Evolutionary conservation across 345 rosid species (phyloP).

Genomic region (Hirschfeldia incana): DNA sequence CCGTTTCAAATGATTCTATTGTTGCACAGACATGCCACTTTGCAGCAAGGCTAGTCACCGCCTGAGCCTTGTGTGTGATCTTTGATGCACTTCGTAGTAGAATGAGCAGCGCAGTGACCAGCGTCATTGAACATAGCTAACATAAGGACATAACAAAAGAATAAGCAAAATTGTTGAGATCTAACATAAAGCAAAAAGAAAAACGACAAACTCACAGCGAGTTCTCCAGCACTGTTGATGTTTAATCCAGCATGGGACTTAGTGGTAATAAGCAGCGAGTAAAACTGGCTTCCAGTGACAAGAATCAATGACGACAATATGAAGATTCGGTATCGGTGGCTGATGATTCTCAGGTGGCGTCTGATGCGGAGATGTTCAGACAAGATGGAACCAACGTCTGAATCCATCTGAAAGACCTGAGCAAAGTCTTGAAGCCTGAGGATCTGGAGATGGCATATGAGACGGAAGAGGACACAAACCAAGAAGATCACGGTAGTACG

Average conservation of each 20-base stretch:
- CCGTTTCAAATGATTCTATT: slow-evolving; percentile 61
- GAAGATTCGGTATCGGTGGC: slow-evolving; percentile 78
- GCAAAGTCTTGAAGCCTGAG: slow-evolving; percentile 89
- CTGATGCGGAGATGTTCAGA: slow-evolving; percentile 83
- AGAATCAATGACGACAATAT: slow-evolving; percentile 64
- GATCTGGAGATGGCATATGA: slow-evolving; percentile 92
- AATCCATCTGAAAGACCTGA: slow-evolving; percentile 64
- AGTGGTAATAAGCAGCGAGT: slow-evolving; percentile 77
- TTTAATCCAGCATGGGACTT: slow-evolving; percentile 55
- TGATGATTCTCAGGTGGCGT: slow-evolving; percentile 83
- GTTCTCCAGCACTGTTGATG: slow-evolving; percentile 76
- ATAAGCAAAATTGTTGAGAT: slow-evolving; percentile 1
- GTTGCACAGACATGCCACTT: slow-evolving; percentile 96
- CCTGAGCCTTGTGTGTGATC: slow-evolving; percentile 93
- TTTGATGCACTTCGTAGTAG: slow-evolving; percentile 80
- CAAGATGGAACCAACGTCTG: slow-evolving; percentile 70
- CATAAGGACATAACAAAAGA: neutral
- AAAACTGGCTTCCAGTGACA: slow-evolving; percentile 84
- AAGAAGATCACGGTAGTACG: slow-evolving; percentile 81
- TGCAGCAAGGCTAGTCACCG: slow-evolving; percentile 80
- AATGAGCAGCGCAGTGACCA: slow-evolving; percentile 64
- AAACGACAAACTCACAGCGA: slow-evolving; percentile 55
- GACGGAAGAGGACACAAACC: slow-evolving; percentile 80
- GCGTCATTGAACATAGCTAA: slow-evolving; percentile 82
- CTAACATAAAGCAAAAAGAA: neutral